Base-by-base conservation (phyloP, 1,284 basidiomycete species). In the Athelia sp. region DNA sequence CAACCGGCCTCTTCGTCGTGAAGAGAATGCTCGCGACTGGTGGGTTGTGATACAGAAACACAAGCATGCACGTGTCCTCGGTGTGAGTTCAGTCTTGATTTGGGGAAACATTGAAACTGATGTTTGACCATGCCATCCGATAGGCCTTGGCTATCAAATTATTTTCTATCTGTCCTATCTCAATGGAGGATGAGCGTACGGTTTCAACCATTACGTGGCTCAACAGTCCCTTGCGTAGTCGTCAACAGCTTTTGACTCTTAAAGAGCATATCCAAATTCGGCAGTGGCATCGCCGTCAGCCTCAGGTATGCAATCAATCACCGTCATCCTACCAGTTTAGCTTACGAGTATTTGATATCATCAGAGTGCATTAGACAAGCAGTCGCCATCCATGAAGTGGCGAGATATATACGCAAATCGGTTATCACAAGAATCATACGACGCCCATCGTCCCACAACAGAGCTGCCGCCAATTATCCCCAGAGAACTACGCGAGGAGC, bases 131-230 rank as follows among this genome's bases (percentile, higher is more conserved):
- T 34, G 11, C 11, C n/a, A 11, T 34, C 32, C 32, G 17, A 18
- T 49, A 58, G 62, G 55, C 54, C 22, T 46, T 61, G 35, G 63
- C 58, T 10, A 52, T 63, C 19, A 62, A 62, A 45, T 45, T 62
- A 6, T 61, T 52, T 42, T 55, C 58, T 1, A 58, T 55, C 2
- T 49, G 60, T 35, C 59, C 63, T 6, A 54, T 58, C 43, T 63
- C 61, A 6, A 65, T 65, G 59, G 61, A 56, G 22, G 63, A 63
- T 35, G 58, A 63, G 52, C 55, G 58, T 10, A 60, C 62, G 1
- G 58, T 62, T 53, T 63, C 62, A 2, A 54, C 50, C 14, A 18
- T 64, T 24, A 62, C 59, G 4, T 55, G 56, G 57, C 36, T 62
- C 8, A 63, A 65, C 49, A 51, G 56, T 2, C 55, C 59, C 8